phyloP scores from a whole-genome alignment of 805 yeast genomes.

The Pichia cephalocereana region DNA sequence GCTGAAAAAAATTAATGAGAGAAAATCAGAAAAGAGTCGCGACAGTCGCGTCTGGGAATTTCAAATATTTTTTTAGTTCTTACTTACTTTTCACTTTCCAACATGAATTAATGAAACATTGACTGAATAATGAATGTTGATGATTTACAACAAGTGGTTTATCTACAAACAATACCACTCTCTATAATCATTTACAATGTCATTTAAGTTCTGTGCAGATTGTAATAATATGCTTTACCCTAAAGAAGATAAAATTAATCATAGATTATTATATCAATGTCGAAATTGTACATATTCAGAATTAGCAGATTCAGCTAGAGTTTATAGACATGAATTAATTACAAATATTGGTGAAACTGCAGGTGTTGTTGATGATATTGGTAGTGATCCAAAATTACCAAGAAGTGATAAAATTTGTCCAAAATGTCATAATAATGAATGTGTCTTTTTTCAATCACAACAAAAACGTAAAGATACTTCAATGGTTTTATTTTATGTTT shows the following conservation, averaged over 20 bases:
- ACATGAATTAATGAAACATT: too few species aligned
- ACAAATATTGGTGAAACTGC: constrained; percentile 93
- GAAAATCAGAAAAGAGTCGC: too few species aligned
- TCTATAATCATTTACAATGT: constrained; percentile 20
- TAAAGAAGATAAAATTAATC: constrained; percentile 78
- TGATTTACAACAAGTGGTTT: too few species aligned
- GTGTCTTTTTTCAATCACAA: constrained; percentile 95
- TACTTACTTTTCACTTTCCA: too few species aligned
- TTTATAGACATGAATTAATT: constrained; percentile 86
- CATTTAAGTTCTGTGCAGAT: constrained; percentile 92
- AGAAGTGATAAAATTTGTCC: constrained; percentile 93
- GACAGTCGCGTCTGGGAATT: too few species aligned
- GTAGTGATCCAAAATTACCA: constrained; percentile 96
- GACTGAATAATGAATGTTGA: too few species aligned
- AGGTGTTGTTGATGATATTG: constrained; percentile 93
- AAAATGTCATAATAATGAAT: constrained; percentile 73
- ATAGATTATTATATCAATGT: constrained; percentile 77
- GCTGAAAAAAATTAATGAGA: background rate
- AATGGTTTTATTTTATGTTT: constrained; percentile 90
- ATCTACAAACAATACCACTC: too few species aligned
- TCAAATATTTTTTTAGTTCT: too few species aligned
- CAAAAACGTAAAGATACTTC: constrained; percentile 92
- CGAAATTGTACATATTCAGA: constrained; percentile 93
- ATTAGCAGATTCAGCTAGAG: constrained; percentile 78
- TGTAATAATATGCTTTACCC: constrained; percentile 99